phyloP scores from a whole-genome alignment of 2,329 filamentous ascomycete species.

The Arachnopeziza araneosa region DNA sequence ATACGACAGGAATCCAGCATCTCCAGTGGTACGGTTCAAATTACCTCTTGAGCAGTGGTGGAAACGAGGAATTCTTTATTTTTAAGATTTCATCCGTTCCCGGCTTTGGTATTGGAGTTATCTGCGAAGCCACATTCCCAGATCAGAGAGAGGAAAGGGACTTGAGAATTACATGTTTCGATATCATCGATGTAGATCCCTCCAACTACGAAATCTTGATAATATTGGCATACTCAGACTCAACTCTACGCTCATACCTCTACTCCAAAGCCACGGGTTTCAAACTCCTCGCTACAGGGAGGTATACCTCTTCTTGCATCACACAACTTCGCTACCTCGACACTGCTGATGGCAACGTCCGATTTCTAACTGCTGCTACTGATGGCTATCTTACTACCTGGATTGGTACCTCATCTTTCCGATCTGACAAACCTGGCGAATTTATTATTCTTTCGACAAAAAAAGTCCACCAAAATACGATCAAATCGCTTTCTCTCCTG shows the following conservation, averaged over 20 bases:
- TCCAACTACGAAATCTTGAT: constrained; percentile 42
- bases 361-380: constrained; percentile 66
- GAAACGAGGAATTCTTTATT: constrained; percentile 82
- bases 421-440: not conserved
- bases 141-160: constrained; percentile 52
- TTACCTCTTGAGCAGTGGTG: constrained; percentile 80
- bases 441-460: constrained; percentile 21
- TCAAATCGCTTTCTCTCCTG: constrained; percentile 58
- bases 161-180: constrained; percentile 76
- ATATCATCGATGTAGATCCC: constrained; percentile 37
- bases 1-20: constrained; percentile 75
- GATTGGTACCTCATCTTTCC: constrained; percentile 22
- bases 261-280: constrained; percentile 41
- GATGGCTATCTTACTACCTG: constrained; percentile 71
- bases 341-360: constrained; percentile 34
- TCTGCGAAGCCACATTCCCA: constrained; percentile 50
- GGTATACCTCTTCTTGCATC: constrained; percentile 69
- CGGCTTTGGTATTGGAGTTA: constrained; percentile 46
- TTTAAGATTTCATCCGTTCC: constrained; percentile 60
- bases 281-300: constrained; percentile 44
- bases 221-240: constrained; percentile 78
- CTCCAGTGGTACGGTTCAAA: constrained; percentile 57
- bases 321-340: constrained; percentile 50
- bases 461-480: constrained; percentile 71
- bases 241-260: constrained; percentile 58